A percentile compares a stretch with the other conserved stretches of the same genome.
Evolutionary conservation across 1,284 basidiomycete species (phyloP).

Genomic region (Cutaneotrichosporon sp.): DNA sequence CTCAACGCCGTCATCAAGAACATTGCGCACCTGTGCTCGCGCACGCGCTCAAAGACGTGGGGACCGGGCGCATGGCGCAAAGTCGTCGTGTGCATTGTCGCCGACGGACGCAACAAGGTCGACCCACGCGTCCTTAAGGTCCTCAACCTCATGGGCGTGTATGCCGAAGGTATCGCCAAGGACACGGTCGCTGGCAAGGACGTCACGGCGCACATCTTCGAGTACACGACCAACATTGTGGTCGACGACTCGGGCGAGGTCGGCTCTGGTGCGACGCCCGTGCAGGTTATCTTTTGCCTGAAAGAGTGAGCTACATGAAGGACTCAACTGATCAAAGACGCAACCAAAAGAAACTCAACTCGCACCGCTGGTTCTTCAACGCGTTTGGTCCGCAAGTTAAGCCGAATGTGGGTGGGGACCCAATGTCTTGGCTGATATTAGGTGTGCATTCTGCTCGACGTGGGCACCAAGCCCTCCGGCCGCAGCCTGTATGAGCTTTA

Average conservation of each 20-base stretch:
- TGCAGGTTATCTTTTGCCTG: constrained; percentile 88
- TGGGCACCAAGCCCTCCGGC: constrained; percentile 87
- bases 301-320: constrained; percentile 59
- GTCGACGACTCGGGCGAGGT: constrained; percentile 74
- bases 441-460: constrained; percentile 80
- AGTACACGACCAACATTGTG: constrained; percentile 71
- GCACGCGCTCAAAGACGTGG: constrained; percentile 83
- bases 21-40: constrained; percentile 72
- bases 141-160: constrained; percentile 74
- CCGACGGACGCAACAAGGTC: constrained; percentile 83
- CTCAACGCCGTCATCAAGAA: constrained; percentile 95
- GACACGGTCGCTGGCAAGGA: constrained; percentile 86
- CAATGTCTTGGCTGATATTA: constrained; percentile 50
- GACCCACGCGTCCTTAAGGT: constrained; percentile 58
- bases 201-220: constrained; percentile 89
- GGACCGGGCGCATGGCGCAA: constrained; percentile 93
- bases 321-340: not conserved
- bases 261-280: constrained; percentile 70
- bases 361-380: constrained; percentile 96
- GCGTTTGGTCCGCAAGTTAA: constrained; percentile 51
- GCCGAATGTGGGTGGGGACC: constrained; percentile 57
- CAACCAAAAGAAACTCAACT: constrained; percentile 92
- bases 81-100: constrained; percentile 84
- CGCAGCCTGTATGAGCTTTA: constrained; percentile 80
- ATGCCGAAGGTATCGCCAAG: constrained; percentile 93